Evolutionary conservation across 345 rosid species (phyloP), one percentile per base, ranked within the genome.

Genomic region (Eucalyptus curtisii): DNA sequence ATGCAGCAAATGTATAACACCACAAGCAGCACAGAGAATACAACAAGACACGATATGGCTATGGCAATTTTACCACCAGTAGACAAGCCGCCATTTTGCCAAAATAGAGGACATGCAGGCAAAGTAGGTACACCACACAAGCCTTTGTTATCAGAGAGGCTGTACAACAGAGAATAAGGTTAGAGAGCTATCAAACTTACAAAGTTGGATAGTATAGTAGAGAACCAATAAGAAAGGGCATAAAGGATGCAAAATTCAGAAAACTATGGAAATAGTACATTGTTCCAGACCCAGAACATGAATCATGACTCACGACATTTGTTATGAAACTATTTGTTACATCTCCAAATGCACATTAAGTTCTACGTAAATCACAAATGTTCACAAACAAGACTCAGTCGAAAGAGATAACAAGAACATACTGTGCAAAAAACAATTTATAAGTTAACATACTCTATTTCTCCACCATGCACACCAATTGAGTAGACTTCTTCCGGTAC

Each of bases 381-480:
- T 33, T 57, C 47, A 53, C 61, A 82, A 66, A 76, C 49, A 79
- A 31, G 48, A 33, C 55, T 16, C 11, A 44, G 66, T 45, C 86
- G 84, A 85, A 61, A 53, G 55, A 49, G 48, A 59, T 20, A 44
- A 49, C 30, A 87, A 90, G 48, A 76, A 6, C 30, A 20, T 76
- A 20, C 14, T 9, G 27, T 55, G 52, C 14, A 40, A 76, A 76
- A 76, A 20, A 10, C 44, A 37, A 76, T 19, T 76, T 76, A 19
- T 22, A 76, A 5, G 82, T 66, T 81, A 30, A 91, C 98, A 24
- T 95, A 98, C 99, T 98, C 97, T 57, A 98, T 96, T 50, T 92
- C 93, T 90, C 99, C 99, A 86, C 99, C 99, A 90, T 95, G 99
- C 90, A 98, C 95, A 89, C 99, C 99, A 92, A 98, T 94, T 87